Evolutionary conservation across 495 filamentous ascomycete species (phyloP).

Genomic region (Penicilliopsis zonata): DNA sequence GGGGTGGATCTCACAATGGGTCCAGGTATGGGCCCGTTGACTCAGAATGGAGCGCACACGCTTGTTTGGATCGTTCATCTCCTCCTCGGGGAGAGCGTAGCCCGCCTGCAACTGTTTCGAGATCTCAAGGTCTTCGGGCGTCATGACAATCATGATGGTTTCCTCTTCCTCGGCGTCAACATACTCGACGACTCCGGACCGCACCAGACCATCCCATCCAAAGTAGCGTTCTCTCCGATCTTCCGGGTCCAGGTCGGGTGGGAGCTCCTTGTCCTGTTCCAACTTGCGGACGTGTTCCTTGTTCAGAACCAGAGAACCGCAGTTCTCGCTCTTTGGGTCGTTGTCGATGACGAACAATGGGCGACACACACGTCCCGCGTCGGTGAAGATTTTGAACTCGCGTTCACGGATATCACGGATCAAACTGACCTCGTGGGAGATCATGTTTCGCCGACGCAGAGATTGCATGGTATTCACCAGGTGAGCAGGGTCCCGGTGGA

Average conservation of each 20-base stretch:
- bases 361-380: conserved; percentile 87
- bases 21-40: conserved; percentile 75
- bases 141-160: conserved; percentile 98
- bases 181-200: conserved; percentile 78
- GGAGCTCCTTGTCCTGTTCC: conserved; percentile 56
- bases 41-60: conserved; percentile 78
- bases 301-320: conserved; percentile 68
- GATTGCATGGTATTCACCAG: conserved; percentile 65
- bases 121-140: conserved; percentile 81
- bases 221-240: conserved; percentile 52
- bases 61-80: conserved; percentile 53
- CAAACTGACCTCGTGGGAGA: conserved; percentile 82
- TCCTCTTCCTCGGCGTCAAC: conserved; percentile 98
- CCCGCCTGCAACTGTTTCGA: conserved; percentile 53
- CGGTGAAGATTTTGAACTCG: conserved; percentile 97
- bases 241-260: conserved; percentile 40
- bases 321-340: conserved; percentile 50
- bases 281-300: conserved; percentile 64
- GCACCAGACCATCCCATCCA: conserved; percentile 78
- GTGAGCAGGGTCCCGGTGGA: conserved; percentile 67
- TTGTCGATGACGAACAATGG: conserved; percentile 87
- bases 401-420: conserved; percentile 91
- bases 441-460: conserved; percentile 63
- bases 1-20: conserved; percentile 97
- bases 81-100: conserved; percentile 47